Evolutionary conservation across 2,329 filamentous ascomycete genomes (phyloP).

Genomic region (Ophiostoma fasciatum): DNA sequence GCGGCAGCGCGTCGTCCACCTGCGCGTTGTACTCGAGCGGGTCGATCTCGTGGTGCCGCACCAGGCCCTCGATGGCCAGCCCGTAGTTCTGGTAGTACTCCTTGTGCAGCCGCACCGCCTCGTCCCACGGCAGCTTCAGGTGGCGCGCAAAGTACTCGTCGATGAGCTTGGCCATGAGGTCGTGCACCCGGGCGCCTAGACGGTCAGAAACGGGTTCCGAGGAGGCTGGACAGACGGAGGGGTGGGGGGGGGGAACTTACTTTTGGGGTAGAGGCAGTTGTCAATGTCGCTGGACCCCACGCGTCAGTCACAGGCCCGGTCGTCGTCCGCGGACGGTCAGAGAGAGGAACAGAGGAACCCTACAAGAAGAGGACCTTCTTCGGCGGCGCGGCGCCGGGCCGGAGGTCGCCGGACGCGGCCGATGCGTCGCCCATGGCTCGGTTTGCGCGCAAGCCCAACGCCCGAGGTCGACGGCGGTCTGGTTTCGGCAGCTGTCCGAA

Average conservation of each 20-base stretch:
- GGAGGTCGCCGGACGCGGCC: neutral
- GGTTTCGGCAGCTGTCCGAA: neutral
- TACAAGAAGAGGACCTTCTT: conserved; percentile 30
- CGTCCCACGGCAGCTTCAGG: conserved; percentile 56
- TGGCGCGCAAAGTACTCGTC: conserved; percentile 49
- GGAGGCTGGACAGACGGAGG: too few relatives aligned
- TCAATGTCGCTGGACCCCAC: conserved; percentile 80
- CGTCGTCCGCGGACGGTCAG: neutral
- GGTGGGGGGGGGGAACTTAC: conserved; percentile 41
- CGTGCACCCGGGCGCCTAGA: conserved; percentile 64
- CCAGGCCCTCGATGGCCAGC: conserved; percentile 89
- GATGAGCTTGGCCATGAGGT: conserved; percentile 79
- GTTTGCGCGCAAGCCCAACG: neutral
- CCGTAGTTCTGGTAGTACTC: conserved; percentile 95
- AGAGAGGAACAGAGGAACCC: conserved; percentile 9
- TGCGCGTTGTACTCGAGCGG: conserved; percentile 86
- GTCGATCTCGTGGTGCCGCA: conserved; percentile 88
- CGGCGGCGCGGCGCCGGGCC: neutral
- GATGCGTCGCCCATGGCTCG: conserved; percentile 3
- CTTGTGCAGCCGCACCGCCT: conserved; percentile 73
- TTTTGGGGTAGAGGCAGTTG: conserved; percentile 89
- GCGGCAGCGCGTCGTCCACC: conserved; percentile 85
- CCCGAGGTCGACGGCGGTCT: too few relatives aligned
- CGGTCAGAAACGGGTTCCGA: too few relatives aligned
- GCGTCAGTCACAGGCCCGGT: neutral